Conservation (phyloP, 73 alveolate genomes). For the Durusdinium trenchii region DNA sequence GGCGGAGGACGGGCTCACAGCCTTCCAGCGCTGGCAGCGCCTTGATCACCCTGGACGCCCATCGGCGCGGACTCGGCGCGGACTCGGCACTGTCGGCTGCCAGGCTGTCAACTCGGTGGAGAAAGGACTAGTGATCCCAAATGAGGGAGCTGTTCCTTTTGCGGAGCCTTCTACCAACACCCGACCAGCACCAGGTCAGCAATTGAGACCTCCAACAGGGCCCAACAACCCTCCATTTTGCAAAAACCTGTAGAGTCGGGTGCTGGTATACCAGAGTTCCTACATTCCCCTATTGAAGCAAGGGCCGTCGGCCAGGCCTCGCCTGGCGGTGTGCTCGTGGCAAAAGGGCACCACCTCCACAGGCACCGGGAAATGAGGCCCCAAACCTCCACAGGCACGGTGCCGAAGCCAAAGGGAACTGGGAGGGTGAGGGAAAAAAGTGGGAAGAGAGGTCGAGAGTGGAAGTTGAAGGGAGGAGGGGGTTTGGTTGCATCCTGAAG, state of each 20-base stretch:
- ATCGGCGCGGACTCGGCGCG: background rate
- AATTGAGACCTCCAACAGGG: too few relatives aligned
- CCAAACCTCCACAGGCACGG: background rate
- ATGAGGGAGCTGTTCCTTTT: too few relatives aligned
- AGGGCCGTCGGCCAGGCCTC: background rate
- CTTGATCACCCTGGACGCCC: constrained; percentile 60
- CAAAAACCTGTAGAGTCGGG: too few relatives aligned
- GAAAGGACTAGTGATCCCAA: too few relatives aligned
- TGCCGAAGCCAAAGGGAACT: background rate
- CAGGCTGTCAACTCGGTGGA: too few relatives aligned
- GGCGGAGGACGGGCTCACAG: constrained; percentile 75
- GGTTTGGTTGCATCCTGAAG: too few relatives aligned
- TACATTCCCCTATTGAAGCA: too few relatives aligned
- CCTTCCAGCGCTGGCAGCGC: constrained; percentile 79
- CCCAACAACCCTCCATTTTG: too few relatives aligned
- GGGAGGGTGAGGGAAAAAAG: background rate
- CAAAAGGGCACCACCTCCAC: constrained; percentile 95
- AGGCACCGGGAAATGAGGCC: constrained; percentile 89
- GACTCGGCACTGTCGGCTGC: too few relatives aligned
- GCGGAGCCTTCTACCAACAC: too few relatives aligned
- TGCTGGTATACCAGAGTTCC: too few relatives aligned
- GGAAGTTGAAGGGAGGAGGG: background rate
- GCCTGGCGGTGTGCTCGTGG: constrained; percentile 89
- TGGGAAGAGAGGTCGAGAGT: background rate
- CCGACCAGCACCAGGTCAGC: too few relatives aligned